A percentile compares a stretch with the other conserved stretches of the same genome.
Conservation (phyloP, 2,329 filamentous ascomycete species). For the Mycosphaerella sp. region DNA sequence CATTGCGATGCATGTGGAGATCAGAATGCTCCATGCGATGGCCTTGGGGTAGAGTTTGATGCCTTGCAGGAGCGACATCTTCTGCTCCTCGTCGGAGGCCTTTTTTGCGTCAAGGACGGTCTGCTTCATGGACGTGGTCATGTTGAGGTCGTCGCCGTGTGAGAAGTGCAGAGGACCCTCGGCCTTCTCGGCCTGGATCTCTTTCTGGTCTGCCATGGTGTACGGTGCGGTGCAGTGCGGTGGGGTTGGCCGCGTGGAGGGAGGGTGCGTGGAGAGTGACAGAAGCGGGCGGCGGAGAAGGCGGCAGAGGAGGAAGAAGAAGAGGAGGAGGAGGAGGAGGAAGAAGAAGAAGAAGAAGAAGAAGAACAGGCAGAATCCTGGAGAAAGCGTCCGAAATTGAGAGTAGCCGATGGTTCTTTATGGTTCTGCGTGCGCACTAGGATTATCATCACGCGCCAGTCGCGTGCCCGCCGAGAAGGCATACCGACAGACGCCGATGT, state of each 20-base stretch:
- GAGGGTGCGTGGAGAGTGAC: not conserved
- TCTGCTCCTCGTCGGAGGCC: constrained; percentile 45
- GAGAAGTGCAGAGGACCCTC: constrained; percentile 19
- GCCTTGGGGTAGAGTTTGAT: constrained; percentile 81
- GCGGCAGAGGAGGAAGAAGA: not conserved
- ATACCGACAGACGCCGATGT: constrained; percentile 3
- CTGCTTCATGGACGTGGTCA: constrained; percentile 24
- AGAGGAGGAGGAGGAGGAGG: too few species aligned
- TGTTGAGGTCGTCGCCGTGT: constrained; percentile 30
- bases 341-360: too few species aligned
- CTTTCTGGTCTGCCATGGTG: constrained; percentile 5
- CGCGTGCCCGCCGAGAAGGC: constrained; percentile 1
- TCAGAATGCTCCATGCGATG: constrained; percentile 72
- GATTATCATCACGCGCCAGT: constrained; percentile 3
- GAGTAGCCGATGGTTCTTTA: constrained; percentile 4
- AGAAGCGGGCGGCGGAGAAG: not conserved
- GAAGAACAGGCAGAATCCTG: not conserved
- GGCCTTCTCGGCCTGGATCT: constrained; percentile 2
- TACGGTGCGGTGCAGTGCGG: too few species aligned
- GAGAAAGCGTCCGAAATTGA: not conserved
- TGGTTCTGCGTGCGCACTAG: constrained; percentile 1
- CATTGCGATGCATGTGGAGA: constrained; percentile 89
- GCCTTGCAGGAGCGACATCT: constrained; percentile 60
- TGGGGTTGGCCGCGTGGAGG: not conserved
- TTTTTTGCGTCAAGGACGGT: constrained; percentile 38